A percentile compares a stretch with the other conserved stretches of the same genome.
These are phyloP conservation scores for Ampelocalamus luodianensis DNA, from an alignment of 176 grass and related monocot species.

Conservation along the genomic window DNA sequence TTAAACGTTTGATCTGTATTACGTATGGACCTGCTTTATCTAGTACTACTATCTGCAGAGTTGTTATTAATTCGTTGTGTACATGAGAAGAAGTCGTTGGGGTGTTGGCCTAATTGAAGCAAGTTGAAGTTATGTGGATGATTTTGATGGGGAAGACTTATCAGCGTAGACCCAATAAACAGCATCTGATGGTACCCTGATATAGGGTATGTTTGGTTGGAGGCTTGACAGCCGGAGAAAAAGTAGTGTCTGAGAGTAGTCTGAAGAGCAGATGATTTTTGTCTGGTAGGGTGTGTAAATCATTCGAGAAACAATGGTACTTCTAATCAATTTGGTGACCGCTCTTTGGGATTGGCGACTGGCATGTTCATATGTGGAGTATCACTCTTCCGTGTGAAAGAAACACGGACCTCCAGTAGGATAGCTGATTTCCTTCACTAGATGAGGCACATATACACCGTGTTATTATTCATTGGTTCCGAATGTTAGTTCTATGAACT, in stretches of 20 bases:
- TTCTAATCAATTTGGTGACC: neutral
- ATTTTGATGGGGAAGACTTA: neutral
- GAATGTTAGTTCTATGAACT: neutral
- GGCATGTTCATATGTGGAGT: neutral
- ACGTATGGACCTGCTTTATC: constrained; percentile 2
- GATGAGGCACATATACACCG: neutral
- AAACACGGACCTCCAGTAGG: neutral
- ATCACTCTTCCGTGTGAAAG: neutral
- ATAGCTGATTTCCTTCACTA: neutral
- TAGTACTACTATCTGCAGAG: neutral
- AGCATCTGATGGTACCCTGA: neutral
- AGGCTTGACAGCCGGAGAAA: too few relatives aligned
- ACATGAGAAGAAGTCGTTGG: neutral
- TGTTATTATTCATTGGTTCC: neutral
- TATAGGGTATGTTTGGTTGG: too few relatives aligned
- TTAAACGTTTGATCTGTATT: neutral
- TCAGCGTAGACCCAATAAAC: neutral
- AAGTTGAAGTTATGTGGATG: neutral
- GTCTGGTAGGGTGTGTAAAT: neutral
- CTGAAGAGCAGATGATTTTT: too few relatives aligned
- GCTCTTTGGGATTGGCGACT: neutral
- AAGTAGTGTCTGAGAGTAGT: too few relatives aligned
- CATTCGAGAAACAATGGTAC: neutral
- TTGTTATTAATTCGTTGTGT: neutral
- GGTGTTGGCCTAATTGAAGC: constrained; percentile 33